Evolutionary conservation across 1,139 yeast genomes (phyloP), one percentile per base, ranked within the genome.

Genomic region (Geotrichum australiense): DNA sequence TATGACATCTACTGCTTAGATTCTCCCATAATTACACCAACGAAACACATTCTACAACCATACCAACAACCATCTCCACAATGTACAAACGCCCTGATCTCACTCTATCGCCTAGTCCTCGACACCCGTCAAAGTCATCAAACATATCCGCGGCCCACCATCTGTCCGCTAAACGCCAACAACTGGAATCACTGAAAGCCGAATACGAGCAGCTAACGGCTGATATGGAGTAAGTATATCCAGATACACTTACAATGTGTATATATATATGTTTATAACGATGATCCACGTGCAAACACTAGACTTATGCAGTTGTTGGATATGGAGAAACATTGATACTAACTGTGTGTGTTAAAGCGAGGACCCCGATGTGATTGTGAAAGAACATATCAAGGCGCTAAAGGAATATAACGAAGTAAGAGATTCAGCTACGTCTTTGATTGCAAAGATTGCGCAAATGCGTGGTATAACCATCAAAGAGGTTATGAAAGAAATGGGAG

Each of bases 381-480:
- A 41, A 23, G 7, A 21, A 6, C 45, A 44, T 23, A 44, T 44
- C 15, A 10, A 29, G 22, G 30, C 37, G 11, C 27, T 44, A 18
- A 44, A 44, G 28, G 24, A 31, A 4, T 44, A 44, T 29, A 44
- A 44, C 20, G 47, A 44, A 20, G 41, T 41, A 12, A 42, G 36
- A 18, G 47, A 44, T 22, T 21, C 35, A 7, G 45, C 45, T 2
- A 39, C 39, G 6, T 37, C 34, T 8, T 37, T 44, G 29, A 39
- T 41, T 18, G 42, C 45, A 16, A 44, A 44, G 25, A 44, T 44
- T 23, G 43, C 47, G 3, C 45, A 44, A 14, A 42, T 37, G 19
- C 18, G 42, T n/a, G 36, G 41, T 14, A 27, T 37, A n/a, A 44
- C 47, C 5, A 44, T 44, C 23, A 21, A 35, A 8, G 36, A 41